A percentile compares a stretch with the other conserved stretches of the same genome.
Conservation (phyloP, 106 monocot species). For the Platanthera guangdongensis region DNA sequence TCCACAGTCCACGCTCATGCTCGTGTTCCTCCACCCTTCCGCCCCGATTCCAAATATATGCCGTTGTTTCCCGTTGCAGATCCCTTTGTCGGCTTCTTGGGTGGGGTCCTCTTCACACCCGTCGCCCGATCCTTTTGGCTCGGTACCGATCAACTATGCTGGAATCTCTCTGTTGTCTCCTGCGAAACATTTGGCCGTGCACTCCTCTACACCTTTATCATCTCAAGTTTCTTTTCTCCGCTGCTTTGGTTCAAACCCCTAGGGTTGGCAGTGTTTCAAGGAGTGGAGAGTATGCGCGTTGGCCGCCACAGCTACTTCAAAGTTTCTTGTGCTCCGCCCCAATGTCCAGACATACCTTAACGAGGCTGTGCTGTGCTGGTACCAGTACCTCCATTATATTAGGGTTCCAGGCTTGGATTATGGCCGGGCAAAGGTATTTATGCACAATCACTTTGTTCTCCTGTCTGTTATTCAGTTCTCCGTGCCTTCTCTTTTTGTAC, state of each 20-base stretch:
- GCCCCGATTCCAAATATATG: neutral
- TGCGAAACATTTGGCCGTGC: constrained; percentile 22
- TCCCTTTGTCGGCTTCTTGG: constrained; percentile 15
- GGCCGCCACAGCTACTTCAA: constrained; percentile 25
- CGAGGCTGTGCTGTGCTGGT: constrained; percentile 86
- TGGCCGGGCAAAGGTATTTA: constrained; percentile 81
- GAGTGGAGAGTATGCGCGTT: constrained; percentile 23
- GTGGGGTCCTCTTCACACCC: constrained; percentile 36
- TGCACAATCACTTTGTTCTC: constrained; percentile 72
- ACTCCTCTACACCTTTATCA: constrained; percentile 26
- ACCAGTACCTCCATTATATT: constrained; percentile 67
- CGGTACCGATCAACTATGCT: constrained; percentile 78
- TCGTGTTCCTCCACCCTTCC: neutral
- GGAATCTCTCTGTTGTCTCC: constrained; percentile 55
- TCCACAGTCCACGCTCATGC: neutral
- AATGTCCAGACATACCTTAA: constrained; percentile 79
- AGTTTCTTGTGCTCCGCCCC: constrained; percentile 42
- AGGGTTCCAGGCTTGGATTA: constrained; percentile 57
- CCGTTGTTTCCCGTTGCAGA: constrained; percentile 10
- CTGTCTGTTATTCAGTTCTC: constrained; percentile 53
- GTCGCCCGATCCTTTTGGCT: constrained; percentile 65
- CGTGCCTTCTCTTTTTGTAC: constrained; percentile 45
- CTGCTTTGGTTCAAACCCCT: constrained; percentile 31
- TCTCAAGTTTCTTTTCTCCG: constrained; percentile 25
- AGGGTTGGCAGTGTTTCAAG: constrained; percentile 2